Base-by-base conservation (phyloP, 78 protist genomes). In the Dictyostelium brefeldianum region DNA sequence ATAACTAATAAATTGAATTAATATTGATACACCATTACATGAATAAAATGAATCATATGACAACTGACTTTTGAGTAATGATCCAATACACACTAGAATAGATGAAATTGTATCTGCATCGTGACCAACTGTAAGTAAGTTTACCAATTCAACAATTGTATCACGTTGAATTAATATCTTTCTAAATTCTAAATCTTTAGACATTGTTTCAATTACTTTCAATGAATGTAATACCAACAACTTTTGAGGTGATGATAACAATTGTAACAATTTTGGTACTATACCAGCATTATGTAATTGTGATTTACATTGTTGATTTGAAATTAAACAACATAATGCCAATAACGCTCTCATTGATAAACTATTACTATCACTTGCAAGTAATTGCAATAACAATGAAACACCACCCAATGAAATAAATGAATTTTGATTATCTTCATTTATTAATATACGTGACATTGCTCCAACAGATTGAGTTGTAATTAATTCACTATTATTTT, bases 381-480 rank as follows among this genome's bases (percentile, higher is more conserved):
- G 10, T 79, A 87, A 59, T 15, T 77, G 67, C 22, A 87, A 64
- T 12, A 87, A 20, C 6, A 78, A 47, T 36, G 80, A 62, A 18
- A 87, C 41, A 27, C 77, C 74, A 36, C 84, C 84, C 1, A 41
- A 51, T 31, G 57, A 71, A 51, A 87, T 87, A 41, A 87, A 87
- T 5, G 29, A 31, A 11, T 36, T 29, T 77, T 87, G 93, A 36
- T 77, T 87, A 7, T 57, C 41, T 14, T 47, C 22, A 27, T 87
- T 81, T 14, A 87, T 51, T 0, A 87, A 67, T 9, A 77, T 56
- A 64, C 93, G 83, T 50, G 93, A 87, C 29, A 78, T 22, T 62
- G 93, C 83, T n/a, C 93, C 81, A 36, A 87, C 93, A 14, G 74
- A 46, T 87, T 87, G 93, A 18, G 62, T 64, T 46, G 62, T 43